phyloP scores from a whole-genome alignment of 2,329 filamentous ascomycete species.

The Macrophomina pseudophaseolina region DNA sequence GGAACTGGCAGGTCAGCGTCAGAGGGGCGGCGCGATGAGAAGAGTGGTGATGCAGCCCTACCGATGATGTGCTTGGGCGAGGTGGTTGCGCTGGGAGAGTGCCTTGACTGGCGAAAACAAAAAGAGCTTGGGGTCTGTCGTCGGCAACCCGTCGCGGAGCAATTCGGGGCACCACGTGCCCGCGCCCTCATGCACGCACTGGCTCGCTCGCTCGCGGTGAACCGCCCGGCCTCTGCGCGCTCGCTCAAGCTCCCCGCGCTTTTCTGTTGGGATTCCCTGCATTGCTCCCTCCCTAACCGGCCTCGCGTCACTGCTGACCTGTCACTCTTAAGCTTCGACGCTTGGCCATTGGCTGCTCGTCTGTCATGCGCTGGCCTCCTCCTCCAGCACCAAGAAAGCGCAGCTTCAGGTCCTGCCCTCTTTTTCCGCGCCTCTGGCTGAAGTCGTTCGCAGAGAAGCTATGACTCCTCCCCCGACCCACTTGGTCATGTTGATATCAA shows the following conservation, averaged over 20 bases:
- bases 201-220: conserved; percentile 12
- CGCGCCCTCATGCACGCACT: conserved; percentile 18
- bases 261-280: conserved; percentile 22
- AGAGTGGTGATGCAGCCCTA: conserved; percentile 13
- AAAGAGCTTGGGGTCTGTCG: conserved; percentile 10
- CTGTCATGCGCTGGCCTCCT: conserved; percentile 1
- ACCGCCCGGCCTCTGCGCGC: conserved; percentile 10
- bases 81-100: conserved; percentile 16
- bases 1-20: neutral
- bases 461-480: conserved; percentile 18
- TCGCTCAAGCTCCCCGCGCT: neutral
- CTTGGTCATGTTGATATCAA: conserved; percentile 13
- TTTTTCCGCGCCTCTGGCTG: neutral
- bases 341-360: conserved; percentile 1
- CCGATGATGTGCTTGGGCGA: conserved; percentile 22
- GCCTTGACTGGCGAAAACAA: conserved; percentile 16
- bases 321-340: neutral
- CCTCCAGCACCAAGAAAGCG: neutral
- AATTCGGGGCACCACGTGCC: conserved; percentile 23
- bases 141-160: conserved; percentile 21
- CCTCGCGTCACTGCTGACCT: conserved; percentile 11
- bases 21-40: conserved; percentile 11
- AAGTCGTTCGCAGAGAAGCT: neutral
- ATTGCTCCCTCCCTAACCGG: neutral
- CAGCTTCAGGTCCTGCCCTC: neutral